Evolutionary conservation across 2,329 filamentous ascomycete species (phyloP), one percentile per base, ranked within the genome.

Genomic region (Calonectria honghensis): DNA sequence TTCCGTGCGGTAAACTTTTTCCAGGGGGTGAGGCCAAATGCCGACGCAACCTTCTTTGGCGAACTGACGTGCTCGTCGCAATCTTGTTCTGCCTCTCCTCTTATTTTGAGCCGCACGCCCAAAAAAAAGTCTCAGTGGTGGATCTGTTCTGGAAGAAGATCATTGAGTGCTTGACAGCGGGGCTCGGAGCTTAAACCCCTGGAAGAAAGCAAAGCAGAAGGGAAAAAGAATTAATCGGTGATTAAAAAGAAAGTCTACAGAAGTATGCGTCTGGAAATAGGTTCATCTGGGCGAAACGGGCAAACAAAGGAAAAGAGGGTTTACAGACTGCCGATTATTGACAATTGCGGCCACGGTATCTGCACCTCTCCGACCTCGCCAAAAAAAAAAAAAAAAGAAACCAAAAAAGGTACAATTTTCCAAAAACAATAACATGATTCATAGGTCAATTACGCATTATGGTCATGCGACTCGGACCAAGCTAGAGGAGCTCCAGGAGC

Each of bases 401-500:
- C 29, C 9, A 16, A 52, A 31, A 31, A 20, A 13, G 32, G 32
- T 16, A 29, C 3, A 50, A 3, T 5, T 29, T 39, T 61, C n/a
- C 14, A 45, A 24, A 27, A 29, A 54, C n/a, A 37, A n/a, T 31
- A 69, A 41, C 37, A 54, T 69, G 71, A 66, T 70, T 50, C 59
- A 65, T 65, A 16, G 66, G 37, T 29, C 66, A 66, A 50, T 65
- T 59, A 16, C 2, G 27, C 65, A 24, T n/a, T 29, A 11, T 54
- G 59, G 39, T 73, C 71, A 69, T 57, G 59, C 65, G 71, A 63
- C 61, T 29, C 27, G 16, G 31, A 32, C 54, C 14, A 64, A 51
- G 35, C 45, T 52, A 29, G 35, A 10, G 48, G 65, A 73, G 70
- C 70, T 73, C 65, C 66, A 59, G 51, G 54, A 39, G 35, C 37